A percentile compares a stretch with the other conserved stretches of the same genome.
Conservation (phyloP, 371 early-diverging fungal genomes). For the Apophysomyces elegans region DNA sequence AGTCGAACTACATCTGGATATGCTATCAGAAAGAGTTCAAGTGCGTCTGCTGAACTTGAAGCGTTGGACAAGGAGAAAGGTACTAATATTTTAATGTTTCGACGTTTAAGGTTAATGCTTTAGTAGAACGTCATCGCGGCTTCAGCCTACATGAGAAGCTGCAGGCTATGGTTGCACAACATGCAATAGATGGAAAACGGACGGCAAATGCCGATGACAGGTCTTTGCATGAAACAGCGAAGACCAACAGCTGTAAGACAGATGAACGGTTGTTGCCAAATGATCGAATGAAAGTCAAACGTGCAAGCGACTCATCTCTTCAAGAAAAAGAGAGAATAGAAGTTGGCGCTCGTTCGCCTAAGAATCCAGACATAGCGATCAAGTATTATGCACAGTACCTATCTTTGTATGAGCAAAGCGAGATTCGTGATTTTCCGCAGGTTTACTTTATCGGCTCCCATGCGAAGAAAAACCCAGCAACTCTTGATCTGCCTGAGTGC, state of each 20-base stretch:
- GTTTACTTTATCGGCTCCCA: constrained; percentile 85
- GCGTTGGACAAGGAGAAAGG: constrained; percentile 16
- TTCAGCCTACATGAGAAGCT: constrained; percentile 38
- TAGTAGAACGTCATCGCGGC: constrained; percentile 23
- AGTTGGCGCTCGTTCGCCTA: constrained; percentile 31
- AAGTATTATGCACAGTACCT: constrained; percentile 52
- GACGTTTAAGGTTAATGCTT: not conserved
- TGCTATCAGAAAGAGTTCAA: constrained; percentile 13
- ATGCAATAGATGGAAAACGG: constrained; percentile 25
- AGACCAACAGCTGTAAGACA: constrained; percentile 15
- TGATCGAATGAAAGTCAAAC: constrained; percentile 19
- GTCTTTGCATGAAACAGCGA: constrained; percentile 20
- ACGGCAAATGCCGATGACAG: constrained; percentile 12
- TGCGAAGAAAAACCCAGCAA: constrained; percentile 53
- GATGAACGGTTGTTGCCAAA: constrained; percentile 6
- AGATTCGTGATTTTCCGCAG: constrained; percentile 75
- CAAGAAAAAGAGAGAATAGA: constrained; percentile 32
- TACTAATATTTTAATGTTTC: constrained; percentile 4
- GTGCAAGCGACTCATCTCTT: constrained; percentile 27
- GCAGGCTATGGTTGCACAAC: constrained; percentile 40
- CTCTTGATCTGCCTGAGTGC: constrained; percentile 46
- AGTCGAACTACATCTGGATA: constrained; percentile 21
- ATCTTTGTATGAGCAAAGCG: constrained; percentile 77
- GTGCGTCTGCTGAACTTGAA: constrained; percentile 14
- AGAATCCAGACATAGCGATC: constrained; percentile 37